Percentiles rank a stretch among this genome's conserved stretches.
Evolutionary conservation across 1,284 basidiomycete genomes (phyloP).

Genomic region (Wallemia ichthyophaga): DNA sequence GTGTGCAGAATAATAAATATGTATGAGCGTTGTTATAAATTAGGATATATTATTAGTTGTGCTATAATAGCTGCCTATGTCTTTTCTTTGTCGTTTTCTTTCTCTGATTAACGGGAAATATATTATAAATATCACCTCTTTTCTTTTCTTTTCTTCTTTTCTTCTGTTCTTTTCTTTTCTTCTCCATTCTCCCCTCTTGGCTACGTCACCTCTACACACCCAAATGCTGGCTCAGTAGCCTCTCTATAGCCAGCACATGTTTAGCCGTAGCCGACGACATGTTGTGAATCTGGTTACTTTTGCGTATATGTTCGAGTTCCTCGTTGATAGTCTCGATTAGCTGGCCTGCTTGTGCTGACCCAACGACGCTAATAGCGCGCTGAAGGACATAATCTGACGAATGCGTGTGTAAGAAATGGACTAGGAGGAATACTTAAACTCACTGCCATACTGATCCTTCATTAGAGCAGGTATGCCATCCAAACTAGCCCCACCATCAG

Average conservation of each 20-base stretch:
- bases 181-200: no score
- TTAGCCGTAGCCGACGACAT: not conserved
- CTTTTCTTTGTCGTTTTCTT: no score
- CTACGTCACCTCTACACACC: no score
- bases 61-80: no score
- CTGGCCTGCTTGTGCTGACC: not conserved
- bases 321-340: not conserved
- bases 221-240: not conserved
- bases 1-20: no score
- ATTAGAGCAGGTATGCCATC: conserved; percentile 43
- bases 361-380: conserved; percentile 32
- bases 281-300: not conserved
- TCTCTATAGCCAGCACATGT: not conserved
- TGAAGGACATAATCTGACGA: conserved; percentile 53
- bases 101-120: no score
- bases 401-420: not conserved
- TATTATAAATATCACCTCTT: no score
- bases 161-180: no score
- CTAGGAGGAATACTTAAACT: conserved; percentile 14
- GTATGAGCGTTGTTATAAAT: no score
- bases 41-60: no score
- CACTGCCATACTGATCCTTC: conserved; percentile 70
- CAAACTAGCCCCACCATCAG: conserved; percentile 19
- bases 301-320: not conserved
- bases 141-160: no score